Conservation (phyloP, 805 yeast genomes). For the Jamesozyma gamospora region DNA sequence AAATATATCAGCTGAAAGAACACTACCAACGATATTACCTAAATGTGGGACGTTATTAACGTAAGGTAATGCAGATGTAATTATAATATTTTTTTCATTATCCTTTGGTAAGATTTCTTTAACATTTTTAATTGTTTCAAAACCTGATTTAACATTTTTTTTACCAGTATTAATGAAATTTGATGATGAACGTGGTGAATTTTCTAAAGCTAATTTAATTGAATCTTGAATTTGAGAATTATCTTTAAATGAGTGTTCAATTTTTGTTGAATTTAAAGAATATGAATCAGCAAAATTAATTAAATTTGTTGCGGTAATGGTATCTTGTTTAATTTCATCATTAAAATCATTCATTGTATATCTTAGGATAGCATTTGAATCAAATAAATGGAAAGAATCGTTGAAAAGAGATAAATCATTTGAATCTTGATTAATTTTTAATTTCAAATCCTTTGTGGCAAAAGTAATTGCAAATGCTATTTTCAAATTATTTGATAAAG, state of each 20-base stretch:
- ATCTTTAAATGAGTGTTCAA: conserved; percentile 19
- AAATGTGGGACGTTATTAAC: conserved; percentile 98
- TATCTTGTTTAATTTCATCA: conserved; percentile 26
- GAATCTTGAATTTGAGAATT: conserved; percentile 35
- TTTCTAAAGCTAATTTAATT: conserved; percentile 36
- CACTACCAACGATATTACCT: conserved; percentile 95
- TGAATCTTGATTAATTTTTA: conserved; percentile 14
- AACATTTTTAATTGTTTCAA: conserved; percentile 18
- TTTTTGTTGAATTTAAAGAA: conserved; percentile 29
- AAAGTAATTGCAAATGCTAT: conserved; percentile 24
- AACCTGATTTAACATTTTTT: conserved; percentile 20
- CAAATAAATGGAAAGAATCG: conserved; percentile 38
- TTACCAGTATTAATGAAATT: conserved; percentile 35
- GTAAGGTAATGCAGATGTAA: conserved; percentile 95
- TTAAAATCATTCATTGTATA: conserved; percentile 45
- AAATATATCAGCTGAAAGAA: conserved; percentile 86
- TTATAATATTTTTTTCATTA: conserved; percentile 68
- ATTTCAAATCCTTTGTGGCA: conserved; percentile 17
- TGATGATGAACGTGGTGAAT: conserved; percentile 22
- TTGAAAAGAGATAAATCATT: conserved; percentile 22
- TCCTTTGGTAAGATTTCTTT: conserved; percentile 52
- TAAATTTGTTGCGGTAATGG: conserved; percentile 41
- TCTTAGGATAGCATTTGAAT: conserved; percentile 62
- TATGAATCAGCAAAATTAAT: conserved; percentile 51
- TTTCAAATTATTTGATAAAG: conserved; percentile 26